These are phyloP conservation scores for Cladorrhinum samala DNA, from an alignment of 495 filamentous ascomycete genomes.

Conservation along the genomic window DNA sequence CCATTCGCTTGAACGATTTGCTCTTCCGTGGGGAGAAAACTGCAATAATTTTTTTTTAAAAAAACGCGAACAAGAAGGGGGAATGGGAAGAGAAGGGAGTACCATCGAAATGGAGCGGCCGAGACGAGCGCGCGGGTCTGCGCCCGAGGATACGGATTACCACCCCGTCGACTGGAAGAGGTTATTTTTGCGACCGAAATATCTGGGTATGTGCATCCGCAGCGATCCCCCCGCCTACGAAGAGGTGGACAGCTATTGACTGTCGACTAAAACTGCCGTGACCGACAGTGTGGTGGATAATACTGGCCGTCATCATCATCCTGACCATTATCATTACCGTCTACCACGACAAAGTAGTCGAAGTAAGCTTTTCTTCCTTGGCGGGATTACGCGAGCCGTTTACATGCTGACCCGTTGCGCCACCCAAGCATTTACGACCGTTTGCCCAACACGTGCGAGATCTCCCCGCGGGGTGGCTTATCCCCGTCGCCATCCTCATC, in stretches of 20 bases:
- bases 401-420: background rate
- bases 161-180: slow-evolving; percentile 20
- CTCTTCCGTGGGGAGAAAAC: too few species aligned
- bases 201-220: slow-evolving; percentile 10
- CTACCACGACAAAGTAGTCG: slow-evolving; percentile 18
- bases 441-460: slow-evolving; percentile 24
- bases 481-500: slow-evolving; percentile 30
- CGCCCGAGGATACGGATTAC: slow-evolving; percentile 13
- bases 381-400: background rate
- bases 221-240: background rate
- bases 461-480: slow-evolving; percentile 24
- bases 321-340: slow-evolving; percentile 17
- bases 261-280: background rate
- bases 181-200: slow-evolving; percentile 15
- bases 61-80: background rate
- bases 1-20: too few species aligned
- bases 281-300: slow-evolving; percentile 12
- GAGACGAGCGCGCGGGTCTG: background rate
- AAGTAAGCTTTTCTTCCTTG: slow-evolving; percentile 1
- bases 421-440: slow-evolving; percentile 23
- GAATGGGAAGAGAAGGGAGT: background rate
- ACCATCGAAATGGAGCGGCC: slow-evolving; percentile 1
- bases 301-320: slow-evolving; percentile 9
- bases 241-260: too few species aligned
- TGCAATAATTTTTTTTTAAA: too few species aligned